Conservation (phyloP, 257 asterid species). For the Asclepias syriaca region DNA sequence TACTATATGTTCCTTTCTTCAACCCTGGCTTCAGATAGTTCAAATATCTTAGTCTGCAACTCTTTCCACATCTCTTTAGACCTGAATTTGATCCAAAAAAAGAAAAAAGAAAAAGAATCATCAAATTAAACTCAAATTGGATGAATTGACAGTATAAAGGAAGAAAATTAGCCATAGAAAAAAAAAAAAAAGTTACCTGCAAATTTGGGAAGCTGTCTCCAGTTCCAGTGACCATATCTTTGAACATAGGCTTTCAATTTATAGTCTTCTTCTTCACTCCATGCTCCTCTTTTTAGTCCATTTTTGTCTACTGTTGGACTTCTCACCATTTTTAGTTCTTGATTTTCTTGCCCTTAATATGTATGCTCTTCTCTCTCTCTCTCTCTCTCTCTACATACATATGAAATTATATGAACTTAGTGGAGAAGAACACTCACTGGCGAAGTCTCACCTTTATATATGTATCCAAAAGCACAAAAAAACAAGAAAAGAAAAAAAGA, state of each 20-base stretch:
- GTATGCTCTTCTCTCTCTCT: background rate
- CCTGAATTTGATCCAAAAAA: constrained; percentile 20
- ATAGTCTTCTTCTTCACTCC: constrained; percentile 51
- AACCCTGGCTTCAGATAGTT: constrained; percentile 46
- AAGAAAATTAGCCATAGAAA: background rate
- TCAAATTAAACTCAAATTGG: background rate
- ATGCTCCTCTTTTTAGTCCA: constrained; percentile 45
- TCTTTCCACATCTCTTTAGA: constrained; percentile 47
- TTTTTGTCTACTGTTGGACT: constrained; percentile 19
- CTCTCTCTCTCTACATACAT: background rate
- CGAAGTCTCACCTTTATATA: background rate
- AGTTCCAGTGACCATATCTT: constrained; percentile 39
- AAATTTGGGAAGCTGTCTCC: constrained; percentile 43
- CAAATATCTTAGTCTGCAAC: constrained; percentile 52
- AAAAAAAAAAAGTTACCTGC: constrained; percentile 20
- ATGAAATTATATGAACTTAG: background rate
- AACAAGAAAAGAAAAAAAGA: no score
- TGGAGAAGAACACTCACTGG: background rate
- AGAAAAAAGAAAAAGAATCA: background rate
- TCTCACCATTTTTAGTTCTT: constrained; percentile 20
- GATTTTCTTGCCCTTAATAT: background rate
- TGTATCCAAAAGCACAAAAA: background rate
- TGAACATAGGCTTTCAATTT: constrained; percentile 31
- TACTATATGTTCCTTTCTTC: constrained; percentile 31
- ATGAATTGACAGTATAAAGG: background rate